A percentile compares a stretch with the other conserved stretches of the same genome.
These are phyloP conservation scores for Magnaporthiopsis incrustans DNA, from an alignment of 2,329 filamentous ascomycete species.

Conservation along the genomic window DNA sequence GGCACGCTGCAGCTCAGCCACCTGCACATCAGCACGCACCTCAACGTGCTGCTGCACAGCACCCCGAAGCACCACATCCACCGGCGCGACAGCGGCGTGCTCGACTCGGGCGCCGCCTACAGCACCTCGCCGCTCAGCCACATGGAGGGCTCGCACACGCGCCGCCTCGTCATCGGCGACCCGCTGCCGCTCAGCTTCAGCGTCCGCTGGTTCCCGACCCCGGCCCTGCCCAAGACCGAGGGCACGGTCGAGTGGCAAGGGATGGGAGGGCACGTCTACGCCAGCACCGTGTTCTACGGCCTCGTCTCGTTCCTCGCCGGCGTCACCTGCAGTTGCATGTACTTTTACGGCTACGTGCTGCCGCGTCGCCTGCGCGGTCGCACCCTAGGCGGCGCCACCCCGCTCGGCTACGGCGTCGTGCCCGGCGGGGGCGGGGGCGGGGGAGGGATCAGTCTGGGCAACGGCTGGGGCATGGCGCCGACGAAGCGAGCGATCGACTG, in stretches of 20 bases:
- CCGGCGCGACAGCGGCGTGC: constrained; percentile 61
- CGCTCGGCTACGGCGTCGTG: constrained; percentile 46
- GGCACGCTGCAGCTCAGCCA: constrained; percentile 85
- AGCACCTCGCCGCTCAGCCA: constrained; percentile 65
- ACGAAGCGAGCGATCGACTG: constrained; percentile 41
- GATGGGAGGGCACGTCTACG: constrained; percentile 55
- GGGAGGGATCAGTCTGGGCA: constrained; percentile 20
- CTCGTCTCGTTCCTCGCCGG: constrained; percentile 52
- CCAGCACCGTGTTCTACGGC: constrained; percentile 56
- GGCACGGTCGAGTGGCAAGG: constrained; percentile 58
- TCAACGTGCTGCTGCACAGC: constrained; percentile 81
- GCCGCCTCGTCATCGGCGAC: constrained; percentile 80
- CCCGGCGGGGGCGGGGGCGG: constrained; percentile 38
- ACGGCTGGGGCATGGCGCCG: constrained; percentile 49
- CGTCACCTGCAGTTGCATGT: constrained; percentile 43
- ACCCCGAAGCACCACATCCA: constrained; percentile 53
- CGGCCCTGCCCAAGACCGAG: constrained; percentile 59
- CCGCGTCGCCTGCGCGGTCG: constrained; percentile 43
- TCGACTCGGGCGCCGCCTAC: constrained; percentile 85
- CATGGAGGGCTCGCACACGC: constrained; percentile 36
- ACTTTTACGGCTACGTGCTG: constrained; percentile 53
- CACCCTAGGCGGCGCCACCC: constrained; percentile 48
- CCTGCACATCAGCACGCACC: constrained; percentile 79
- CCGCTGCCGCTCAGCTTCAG: constrained; percentile 69
- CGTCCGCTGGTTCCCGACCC: constrained; percentile 79